Base-by-base conservation (phyloP, 2,329 filamentous ascomycete genomes). In the Clarireedia homoeocarpa region DNA sequence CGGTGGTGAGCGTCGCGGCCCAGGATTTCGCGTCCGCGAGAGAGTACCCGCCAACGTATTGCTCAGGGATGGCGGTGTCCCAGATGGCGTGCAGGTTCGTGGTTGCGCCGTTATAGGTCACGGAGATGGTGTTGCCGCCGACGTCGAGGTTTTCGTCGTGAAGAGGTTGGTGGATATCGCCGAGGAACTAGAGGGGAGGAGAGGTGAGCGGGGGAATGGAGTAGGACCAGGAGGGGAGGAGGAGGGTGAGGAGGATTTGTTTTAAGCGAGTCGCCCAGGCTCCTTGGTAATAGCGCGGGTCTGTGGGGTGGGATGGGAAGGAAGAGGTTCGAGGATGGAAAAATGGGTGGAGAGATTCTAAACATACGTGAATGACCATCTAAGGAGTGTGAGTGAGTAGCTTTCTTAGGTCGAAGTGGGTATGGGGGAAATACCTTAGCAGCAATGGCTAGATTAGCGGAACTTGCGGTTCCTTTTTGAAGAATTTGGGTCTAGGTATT, bases 51-150 rank as follows among this genome's bases (percentile, higher is more conserved):
- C 84, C 84, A 1, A 84, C 73, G 66, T 79, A 71, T 67, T 84
- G 80, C 71, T 87, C 51, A 2, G 34, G 39, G 7, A 52, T 55
- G 30, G 40, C 15, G 5, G 59, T 63, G 24, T 57, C 65, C 86
- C 86, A 89, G 15, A 88, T 80, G 56, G 84, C 77, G 66, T 90
- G 86, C 49, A 90, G 74, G 66, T 90, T 89, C 6, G 61, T 65
- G 57, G 78, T 74, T 15, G 73, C 69, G 2, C 77, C 77, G 26
- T 83, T 75, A 71, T 83, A 89, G 7, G 72, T 74, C 2, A 89
- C 86, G 12, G 75, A 68, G 61, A 89, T 85, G 15, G 78, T 78
- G 63, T 90, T 90, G 0, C 86, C 86, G 52, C 86, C 86, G 39
- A 79, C 73, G 2, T 77, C 75, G 9, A 85, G 79, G 56, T 85